Percentiles rank a stretch among this genome's conserved stretches.
Evolutionary conservation across 352 stramenopile genomes (phyloP).

Genomic region (Blastocystis hominis): DNA sequence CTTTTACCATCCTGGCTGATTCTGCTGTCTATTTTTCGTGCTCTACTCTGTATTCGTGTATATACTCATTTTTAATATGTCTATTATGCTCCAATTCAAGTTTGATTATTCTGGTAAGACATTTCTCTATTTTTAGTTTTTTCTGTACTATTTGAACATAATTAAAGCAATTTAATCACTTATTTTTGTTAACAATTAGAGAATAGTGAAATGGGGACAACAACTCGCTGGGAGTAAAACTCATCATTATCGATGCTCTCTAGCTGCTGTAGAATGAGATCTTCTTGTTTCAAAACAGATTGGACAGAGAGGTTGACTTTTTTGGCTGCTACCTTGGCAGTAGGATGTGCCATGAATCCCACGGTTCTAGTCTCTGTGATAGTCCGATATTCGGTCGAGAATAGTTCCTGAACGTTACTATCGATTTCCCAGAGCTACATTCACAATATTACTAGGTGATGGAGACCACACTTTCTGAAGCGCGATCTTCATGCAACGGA

Average conservation of each 20-base stretch:
- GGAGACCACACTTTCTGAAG: background rate
- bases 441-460: background rate
- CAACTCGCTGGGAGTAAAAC: background rate
- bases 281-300: slow-evolving; percentile 23
- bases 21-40: too few relatives aligned
- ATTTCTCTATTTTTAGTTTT: too few relatives aligned
- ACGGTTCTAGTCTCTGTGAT: background rate
- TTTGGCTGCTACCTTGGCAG: background rate
- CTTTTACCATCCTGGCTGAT: too few relatives aligned
- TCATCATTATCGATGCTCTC: slow-evolving; percentile 44
- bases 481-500: background rate
- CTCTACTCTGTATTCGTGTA: too few relatives aligned
- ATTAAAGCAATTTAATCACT: too few relatives aligned
- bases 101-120: too few relatives aligned
- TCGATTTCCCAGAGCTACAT: background rate
- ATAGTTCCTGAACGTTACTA: background rate
- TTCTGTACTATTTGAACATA: too few relatives aligned
- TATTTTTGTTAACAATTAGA: slow-evolving; percentile 1
- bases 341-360: background rate
- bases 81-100: too few relatives aligned
- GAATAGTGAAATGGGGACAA: slow-evolving; percentile 28
- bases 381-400: background rate
- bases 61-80: too few relatives aligned
- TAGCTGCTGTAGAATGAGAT: slow-evolving; percentile 21
- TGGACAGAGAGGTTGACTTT: slow-evolving; percentile 35